Percentiles rank a stretch among this genome's conserved stretches.
Conservation (phyloP, 164 flowering plant species). For the Nelumbo lutea region DNA sequence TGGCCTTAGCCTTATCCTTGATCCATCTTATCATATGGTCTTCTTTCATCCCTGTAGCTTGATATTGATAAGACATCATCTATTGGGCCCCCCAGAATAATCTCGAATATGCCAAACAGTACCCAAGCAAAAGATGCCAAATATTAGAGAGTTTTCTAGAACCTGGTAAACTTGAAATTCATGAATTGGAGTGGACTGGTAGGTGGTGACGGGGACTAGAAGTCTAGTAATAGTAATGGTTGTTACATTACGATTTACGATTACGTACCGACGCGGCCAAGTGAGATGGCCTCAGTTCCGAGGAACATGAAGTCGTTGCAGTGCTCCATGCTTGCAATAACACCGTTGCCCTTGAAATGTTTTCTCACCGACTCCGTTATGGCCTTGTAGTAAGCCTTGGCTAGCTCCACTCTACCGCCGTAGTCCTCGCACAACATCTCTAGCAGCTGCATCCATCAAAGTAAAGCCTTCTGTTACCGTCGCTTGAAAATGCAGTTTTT, state of each 20-base stretch:
- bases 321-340: slow-evolving; percentile 94
- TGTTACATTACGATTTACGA: neutral
- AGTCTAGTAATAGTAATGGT: neutral
- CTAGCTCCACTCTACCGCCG: slow-evolving; percentile 81
- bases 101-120: no score
- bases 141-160: no score
- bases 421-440: slow-evolving; percentile 78
- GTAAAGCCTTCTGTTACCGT: neutral
- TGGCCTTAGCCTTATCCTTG: no score
- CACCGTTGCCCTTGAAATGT: slow-evolving; percentile 82
- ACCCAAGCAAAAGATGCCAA: no score
- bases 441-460: slow-evolving; percentile 38
- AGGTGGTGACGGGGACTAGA: no score
- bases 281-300: slow-evolving; percentile 68
- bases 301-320: slow-evolving; percentile 91
- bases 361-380: slow-evolving; percentile 56
- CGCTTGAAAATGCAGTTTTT: no score
- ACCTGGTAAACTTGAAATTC: no score
- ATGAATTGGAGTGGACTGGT: no score
- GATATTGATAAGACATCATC: no score
- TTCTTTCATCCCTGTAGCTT: no score
- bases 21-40: no score
- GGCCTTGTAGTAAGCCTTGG: slow-evolving; percentile 74
- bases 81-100: no score
- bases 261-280: slow-evolving; percentile 76